Percentiles rank a stretch among this genome's conserved stretches.
Evolutionary conservation across 228 moss, liverwort and hornwort genomes (phyloP).

Genomic region (Sphagnum fallax): DNA sequence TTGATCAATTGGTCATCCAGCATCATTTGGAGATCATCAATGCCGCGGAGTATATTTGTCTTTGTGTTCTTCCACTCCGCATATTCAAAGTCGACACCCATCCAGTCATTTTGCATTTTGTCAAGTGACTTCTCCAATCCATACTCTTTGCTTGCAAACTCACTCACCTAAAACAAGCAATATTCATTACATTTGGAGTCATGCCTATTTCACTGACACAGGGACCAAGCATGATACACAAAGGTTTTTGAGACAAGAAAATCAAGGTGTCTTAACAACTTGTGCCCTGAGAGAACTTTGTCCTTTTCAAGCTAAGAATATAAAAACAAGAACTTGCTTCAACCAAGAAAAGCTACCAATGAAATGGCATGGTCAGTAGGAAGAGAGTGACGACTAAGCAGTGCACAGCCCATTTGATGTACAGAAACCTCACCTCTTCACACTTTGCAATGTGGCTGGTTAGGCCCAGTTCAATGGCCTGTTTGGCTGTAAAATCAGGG

Average conservation of each 20-base stretch:
- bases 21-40: conserved; percentile 51
- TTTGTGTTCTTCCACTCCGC: conserved; percentile 35
- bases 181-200: background rate
- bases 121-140: conserved; percentile 40
- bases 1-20: conserved; percentile 62
- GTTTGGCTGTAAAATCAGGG: conserved; percentile 27
- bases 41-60: conserved; percentile 48
- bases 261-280: background rate
- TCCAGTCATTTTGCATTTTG: conserved; percentile 63
- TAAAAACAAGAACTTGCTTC: no score
- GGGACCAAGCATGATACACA: background rate
- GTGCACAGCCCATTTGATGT: no score
- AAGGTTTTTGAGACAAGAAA: background rate
- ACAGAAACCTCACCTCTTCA: conserved; percentile 31
- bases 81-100: conserved; percentile 41
- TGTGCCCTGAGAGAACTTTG: background rate
- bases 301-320: no score
- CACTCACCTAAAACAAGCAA: conserved; percentile 27
- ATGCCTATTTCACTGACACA: background rate
- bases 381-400: no score
- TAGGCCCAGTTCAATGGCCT: conserved; percentile 34
- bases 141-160: conserved; percentile 58
- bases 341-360: no score
- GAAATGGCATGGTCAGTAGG: no score
- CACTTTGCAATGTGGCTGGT: conserved; percentile 37